Conservation (phyloP, 768 basidiomycete species). For the Amanita molliuscula region DNA sequence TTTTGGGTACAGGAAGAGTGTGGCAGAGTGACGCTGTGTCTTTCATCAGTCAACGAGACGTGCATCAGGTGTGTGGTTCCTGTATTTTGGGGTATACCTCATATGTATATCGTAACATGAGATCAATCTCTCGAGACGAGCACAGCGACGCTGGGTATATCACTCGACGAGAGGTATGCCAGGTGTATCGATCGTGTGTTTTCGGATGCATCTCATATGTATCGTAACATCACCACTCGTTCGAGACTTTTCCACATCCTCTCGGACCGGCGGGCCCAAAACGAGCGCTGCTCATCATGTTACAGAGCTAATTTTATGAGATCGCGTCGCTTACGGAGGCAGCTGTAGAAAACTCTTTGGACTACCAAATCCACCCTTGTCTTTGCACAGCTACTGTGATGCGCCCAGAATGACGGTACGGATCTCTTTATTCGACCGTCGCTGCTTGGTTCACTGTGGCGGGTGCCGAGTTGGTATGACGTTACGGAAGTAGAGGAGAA, state of each 20-base stretch:
- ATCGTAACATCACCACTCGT: constrained; percentile 34
- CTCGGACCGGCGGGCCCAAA: constrained; percentile 79
- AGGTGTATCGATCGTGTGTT: constrained; percentile 15
- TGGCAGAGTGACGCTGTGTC: constrained; percentile 44
- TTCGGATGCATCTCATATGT: background rate
- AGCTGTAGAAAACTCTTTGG: constrained; percentile 63
- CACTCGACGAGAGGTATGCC: constrained; percentile 22
- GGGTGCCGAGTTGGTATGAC: constrained; percentile 94
- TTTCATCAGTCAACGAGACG: constrained; percentile 24
- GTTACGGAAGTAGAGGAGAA: constrained; percentile 89
- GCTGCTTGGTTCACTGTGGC: constrained; percentile 77
- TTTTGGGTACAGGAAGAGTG: background rate
- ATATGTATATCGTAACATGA: background rate
- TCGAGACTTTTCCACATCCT: constrained; percentile 88
- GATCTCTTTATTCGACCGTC: constrained; percentile 76
- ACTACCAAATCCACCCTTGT: constrained; percentile 66
- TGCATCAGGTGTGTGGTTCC: constrained; percentile 20
- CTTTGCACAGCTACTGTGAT: constrained; percentile 76
- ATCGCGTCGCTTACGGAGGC: constrained; percentile 62
- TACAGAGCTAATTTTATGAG: constrained; percentile 55
- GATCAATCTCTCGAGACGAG: too few relatives aligned
- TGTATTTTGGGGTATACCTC: background rate
- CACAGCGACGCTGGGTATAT: constrained; percentile 44
- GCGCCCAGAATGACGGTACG: constrained; percentile 91
- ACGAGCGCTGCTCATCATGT: constrained; percentile 64